Evolutionary conservation across 768 basidiomycete genomes (phyloP).

Genomic region (Hericium rajendrae): DNA sequence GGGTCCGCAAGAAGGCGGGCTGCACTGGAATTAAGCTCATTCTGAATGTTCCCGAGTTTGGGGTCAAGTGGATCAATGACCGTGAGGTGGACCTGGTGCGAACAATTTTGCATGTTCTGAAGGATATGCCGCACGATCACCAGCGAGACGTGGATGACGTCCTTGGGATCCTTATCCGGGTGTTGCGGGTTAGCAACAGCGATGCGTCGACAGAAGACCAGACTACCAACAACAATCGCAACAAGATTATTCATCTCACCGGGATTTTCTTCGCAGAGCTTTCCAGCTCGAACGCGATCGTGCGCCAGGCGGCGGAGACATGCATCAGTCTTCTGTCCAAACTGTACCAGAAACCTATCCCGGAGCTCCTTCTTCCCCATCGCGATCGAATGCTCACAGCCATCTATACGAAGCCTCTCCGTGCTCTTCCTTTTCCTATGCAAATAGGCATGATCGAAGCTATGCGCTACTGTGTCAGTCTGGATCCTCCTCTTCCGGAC

Average conservation of each 20-base stretch:
- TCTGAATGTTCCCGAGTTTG: constrained; percentile 59
- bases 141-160: constrained; percentile 76
- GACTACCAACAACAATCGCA: constrained; percentile 29
- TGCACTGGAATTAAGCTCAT: constrained; percentile 80
- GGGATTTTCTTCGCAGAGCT: constrained; percentile 86
- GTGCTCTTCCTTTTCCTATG: constrained; percentile 88
- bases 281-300: constrained; percentile 75
- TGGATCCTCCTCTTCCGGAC: constrained; percentile 85
- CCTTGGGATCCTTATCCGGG: constrained; percentile 59
- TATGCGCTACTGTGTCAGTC: constrained; percentile 83
- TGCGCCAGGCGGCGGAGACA: constrained; percentile 75
- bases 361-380: constrained; percentile 75
- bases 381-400: constrained; percentile 81
- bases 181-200: constrained; percentile 52
- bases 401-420: constrained; percentile 93
- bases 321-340: constrained; percentile 74
- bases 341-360: constrained; percentile 57
- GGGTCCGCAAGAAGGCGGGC: constrained; percentile 85
- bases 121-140: constrained; percentile 87
- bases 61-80: constrained; percentile 71
- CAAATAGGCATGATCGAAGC: constrained; percentile 99
- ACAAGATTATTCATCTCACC: constrained; percentile 57
- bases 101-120: constrained; percentile 82
- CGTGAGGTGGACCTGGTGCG: constrained; percentile 86
- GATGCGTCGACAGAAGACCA: constrained; percentile 39